phyloP scores from a whole-genome alignment of 768 basidiomycete genomes.

The Mycena sanguinolenta region DNA sequence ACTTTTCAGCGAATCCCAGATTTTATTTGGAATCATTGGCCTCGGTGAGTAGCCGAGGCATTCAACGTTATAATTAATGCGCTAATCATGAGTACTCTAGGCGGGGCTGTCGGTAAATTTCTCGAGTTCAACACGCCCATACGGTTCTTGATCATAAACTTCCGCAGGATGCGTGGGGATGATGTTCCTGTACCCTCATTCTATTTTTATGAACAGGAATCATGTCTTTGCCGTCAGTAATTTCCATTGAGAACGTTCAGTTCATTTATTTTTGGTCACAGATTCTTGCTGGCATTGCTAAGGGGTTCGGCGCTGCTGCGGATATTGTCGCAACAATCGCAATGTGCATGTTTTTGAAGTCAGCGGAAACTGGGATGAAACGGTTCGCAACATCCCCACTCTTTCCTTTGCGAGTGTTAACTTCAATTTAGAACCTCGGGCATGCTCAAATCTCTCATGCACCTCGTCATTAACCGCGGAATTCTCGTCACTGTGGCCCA shows the following conservation, averaged over 20 bases:
- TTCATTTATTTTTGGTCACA: slow-evolving; percentile 29
- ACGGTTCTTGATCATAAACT: background rate
- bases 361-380: slow-evolving; percentile 53
- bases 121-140: background rate
- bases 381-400: slow-evolving; percentile 43
- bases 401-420: background rate
- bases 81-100: background rate
- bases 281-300: slow-evolving; percentile 60
- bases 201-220: slow-evolving; percentile 27
- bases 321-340: slow-evolving; percentile 61
- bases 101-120: slow-evolving; percentile 10
- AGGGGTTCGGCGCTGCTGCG: slow-evolving; percentile 58
- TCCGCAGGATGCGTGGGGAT: slow-evolving; percentile 24
- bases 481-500: slow-evolving; percentile 60
- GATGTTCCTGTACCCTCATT: slow-evolving; percentile 24
- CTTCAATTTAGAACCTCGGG: slow-evolving; percentile 50
- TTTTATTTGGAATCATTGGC: slow-evolving; percentile 20
- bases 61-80: background rate
- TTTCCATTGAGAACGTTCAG: background rate
- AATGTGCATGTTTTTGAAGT: slow-evolving; percentile 56
- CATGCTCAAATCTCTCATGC: slow-evolving; percentile 55
- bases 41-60: slow-evolving; percentile 7
- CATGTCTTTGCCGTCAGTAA: slow-evolving; percentile 35
- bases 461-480: slow-evolving; percentile 58
- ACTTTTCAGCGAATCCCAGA: background rate